phyloP scores from a whole-genome alignment of 2,329 filamentous ascomycete genomes.

The Chaetomiaceae sp. region DNA sequence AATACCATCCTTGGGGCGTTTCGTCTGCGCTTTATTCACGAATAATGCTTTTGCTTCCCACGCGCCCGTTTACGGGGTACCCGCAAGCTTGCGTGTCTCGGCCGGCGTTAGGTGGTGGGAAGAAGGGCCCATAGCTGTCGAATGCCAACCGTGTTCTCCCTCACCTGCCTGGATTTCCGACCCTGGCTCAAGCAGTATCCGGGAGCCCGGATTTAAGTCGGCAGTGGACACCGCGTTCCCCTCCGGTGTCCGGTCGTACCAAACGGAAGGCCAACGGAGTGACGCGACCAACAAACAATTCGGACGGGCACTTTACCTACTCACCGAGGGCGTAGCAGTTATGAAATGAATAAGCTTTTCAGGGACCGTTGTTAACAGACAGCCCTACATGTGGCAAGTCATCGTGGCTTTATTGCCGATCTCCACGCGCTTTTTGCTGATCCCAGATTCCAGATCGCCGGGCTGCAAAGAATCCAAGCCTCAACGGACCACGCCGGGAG shows the following conservation, averaged over 20 bases:
- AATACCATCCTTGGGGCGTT: constrained; percentile 28
- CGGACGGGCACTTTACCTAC: too few species aligned
- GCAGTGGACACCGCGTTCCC: neutral
- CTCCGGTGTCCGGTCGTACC: neutral
- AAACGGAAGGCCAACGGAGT: neutral
- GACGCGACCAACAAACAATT: too few species aligned
- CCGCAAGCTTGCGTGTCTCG: constrained; percentile 3
- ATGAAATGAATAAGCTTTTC: too few species aligned
- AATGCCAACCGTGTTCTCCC: constrained; percentile 4
- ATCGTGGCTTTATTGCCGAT: too few species aligned
- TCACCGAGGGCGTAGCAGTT: too few species aligned
- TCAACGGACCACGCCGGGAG: neutral
- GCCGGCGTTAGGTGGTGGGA: neutral
- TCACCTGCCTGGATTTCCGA: too few species aligned
- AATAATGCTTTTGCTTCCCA: constrained; percentile 22
- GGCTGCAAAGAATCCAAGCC: neutral
- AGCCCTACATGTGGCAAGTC: too few species aligned
- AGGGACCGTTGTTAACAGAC: too few species aligned
- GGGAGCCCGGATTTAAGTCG: too few species aligned
- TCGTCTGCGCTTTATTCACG: constrained; percentile 25
- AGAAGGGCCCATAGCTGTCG: constrained; percentile 2
- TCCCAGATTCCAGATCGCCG: neutral
- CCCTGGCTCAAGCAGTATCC: too few species aligned
- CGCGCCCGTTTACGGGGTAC: constrained; percentile 2
- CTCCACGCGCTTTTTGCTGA: too few species aligned